Evolutionary conservation across 805 yeast species (phyloP), one percentile per base, ranked within the genome.

Genomic region (Myxozyma vanderwaltii): DNA sequence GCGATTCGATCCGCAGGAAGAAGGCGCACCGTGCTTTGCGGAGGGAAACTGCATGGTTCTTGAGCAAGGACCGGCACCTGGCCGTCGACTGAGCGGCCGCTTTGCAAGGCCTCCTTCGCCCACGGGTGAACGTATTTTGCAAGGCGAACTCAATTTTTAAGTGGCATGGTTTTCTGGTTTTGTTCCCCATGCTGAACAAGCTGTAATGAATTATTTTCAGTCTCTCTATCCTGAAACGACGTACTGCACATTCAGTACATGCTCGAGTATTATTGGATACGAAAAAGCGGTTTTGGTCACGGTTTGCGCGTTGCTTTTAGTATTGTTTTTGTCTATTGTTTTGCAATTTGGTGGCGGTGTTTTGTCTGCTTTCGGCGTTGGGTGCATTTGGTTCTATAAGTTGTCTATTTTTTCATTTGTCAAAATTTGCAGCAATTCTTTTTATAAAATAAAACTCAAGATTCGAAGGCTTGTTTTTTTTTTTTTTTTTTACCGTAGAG

Each of bases 41-140:
- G n/a, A 10, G n/a, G 48, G 43, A 4, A 23, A 13, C 40, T 35
- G 36, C 41, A 53, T 53, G 47, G 44, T 38, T n/a, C 54, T 56
- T 29, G 58, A 54, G 44, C 51, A 44, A 38, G 15, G 46, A 5
- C 50, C 61, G 17, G 5, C 15, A 31, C 45, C 40, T 15, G 53
- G 33, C 12, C 51, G 62, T 7, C 55, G 59, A 12, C 44, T 61
- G 17, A 47, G 56, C 31, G 62, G 62, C n/a, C 56, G 46, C 2
- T 61, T 70, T 36, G 58, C 65, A 21, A 54, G 75, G 41, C 71
- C 69, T 35, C 73, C 75, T 6, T 67, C 73, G 31, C 71, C 72
- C 2, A 68, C 71, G 27, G 74, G 72, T 24, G 75, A 72, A 63
- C 66, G 70, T 26, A 71, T 72, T 45, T 66, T 72, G 39, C 70